phyloP scores from a whole-genome alignment of 805 yeast species.

The Starmerella asiatica region DNA sequence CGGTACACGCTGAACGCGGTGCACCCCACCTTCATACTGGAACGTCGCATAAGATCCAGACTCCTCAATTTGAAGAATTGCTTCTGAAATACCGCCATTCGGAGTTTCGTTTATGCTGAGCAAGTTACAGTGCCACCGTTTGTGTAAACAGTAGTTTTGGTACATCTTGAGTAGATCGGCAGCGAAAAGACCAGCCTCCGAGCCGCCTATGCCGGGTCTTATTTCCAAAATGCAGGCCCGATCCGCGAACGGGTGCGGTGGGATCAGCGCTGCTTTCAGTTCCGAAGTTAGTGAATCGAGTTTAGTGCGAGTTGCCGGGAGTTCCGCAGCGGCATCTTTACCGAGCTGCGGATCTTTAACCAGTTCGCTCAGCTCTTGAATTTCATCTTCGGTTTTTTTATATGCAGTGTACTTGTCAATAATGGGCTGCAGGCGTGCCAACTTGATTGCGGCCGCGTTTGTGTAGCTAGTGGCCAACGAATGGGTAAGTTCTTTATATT shows the following conservation, averaged over 20 bases:
- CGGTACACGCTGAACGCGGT: conserved; percentile 88
- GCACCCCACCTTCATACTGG: conserved; percentile 87
- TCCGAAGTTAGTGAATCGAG: conserved; percentile 35
- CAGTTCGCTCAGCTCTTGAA: conserved; percentile 35
- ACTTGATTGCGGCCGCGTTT: conserved; percentile 37
- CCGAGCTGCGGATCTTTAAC: conserved; percentile 36
- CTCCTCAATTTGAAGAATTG: conserved; percentile 57
- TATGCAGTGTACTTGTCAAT: conserved; percentile 34
- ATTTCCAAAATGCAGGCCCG: conserved; percentile 69
- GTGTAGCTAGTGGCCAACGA: conserved; percentile 29
- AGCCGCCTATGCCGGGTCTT: conserved; percentile 93
- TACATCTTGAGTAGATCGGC: conserved; percentile 74
- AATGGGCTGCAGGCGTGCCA: conserved; percentile 34
- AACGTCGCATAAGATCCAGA: conserved; percentile 64
- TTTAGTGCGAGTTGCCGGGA: conserved; percentile 35
- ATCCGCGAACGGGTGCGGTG: conserved; percentile 64
- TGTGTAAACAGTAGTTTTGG: conserved; percentile 46
- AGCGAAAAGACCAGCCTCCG: conserved; percentile 81
- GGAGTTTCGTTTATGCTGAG: conserved; percentile 44
- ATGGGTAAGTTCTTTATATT: conserved; percentile 32
- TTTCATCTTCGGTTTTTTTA: conserved; percentile 21
- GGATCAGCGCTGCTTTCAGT: conserved; percentile 46
- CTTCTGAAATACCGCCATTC: conserved; percentile 55
- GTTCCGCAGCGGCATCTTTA: conserved; percentile 51
- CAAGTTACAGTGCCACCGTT: conserved; percentile 54